These are phyloP conservation scores for Nothophaeocryptopus gaeumannii DNA, from an alignment of 2,329 filamentous ascomycete species.

Conservation along the genomic window DNA sequence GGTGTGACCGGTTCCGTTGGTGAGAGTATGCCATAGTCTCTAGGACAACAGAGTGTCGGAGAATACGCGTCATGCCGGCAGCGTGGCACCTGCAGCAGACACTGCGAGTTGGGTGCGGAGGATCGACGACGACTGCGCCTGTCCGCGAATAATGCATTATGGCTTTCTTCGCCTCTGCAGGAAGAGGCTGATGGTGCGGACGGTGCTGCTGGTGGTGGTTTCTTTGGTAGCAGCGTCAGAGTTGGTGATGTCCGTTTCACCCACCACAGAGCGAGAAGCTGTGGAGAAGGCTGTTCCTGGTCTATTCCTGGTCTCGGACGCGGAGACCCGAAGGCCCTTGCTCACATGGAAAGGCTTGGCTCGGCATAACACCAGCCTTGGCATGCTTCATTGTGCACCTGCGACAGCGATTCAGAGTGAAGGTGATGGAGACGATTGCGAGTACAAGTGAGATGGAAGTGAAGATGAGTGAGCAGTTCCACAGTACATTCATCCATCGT, in stretches of 20 bases:
- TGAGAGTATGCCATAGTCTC: background rate
- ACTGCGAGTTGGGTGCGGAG: background rate
- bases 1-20: background rate
- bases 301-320: constrained; percentile 2
- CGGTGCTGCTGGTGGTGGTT: too few species aligned
- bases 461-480: background rate
- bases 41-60: constrained; percentile 11
- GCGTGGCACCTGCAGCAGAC: background rate
- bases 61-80: constrained; percentile 26
- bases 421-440: background rate
- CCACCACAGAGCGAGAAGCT: background rate
- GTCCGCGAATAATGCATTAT: background rate
- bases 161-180: background rate
- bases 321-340: constrained; percentile 1
- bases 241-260: background rate
- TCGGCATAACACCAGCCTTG: background rate
- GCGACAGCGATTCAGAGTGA: background rate
- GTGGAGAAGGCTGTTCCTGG: background rate
- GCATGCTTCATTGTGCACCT: background rate
- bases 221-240: background rate
- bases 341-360: background rate
- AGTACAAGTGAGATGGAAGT: background rate
- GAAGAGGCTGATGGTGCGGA: constrained; percentile 3
- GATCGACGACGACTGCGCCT: background rate
- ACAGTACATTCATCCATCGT: background rate